These are phyloP conservation scores for Senecio squalidus DNA, from an alignment of 140 eudicot species.

Conservation along the genomic window DNA sequence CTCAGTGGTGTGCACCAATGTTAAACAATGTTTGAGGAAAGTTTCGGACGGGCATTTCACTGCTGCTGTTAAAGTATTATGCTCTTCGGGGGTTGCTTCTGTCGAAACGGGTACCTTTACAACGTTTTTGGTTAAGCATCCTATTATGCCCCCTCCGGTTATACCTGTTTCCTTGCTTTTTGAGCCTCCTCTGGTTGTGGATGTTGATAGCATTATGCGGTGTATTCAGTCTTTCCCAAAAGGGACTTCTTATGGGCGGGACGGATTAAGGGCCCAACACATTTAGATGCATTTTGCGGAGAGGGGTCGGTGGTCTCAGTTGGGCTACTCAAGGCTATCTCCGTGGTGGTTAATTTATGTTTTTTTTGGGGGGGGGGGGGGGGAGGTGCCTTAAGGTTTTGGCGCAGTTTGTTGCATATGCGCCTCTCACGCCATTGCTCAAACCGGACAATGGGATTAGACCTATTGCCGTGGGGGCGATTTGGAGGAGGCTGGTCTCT, in stretches of 20 bases:
- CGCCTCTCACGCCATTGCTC: not conserved
- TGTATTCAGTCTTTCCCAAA: too few relatives aligned
- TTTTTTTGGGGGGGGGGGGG: too few relatives aligned
- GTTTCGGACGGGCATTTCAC: not conserved
- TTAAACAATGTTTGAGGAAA: not conserved
- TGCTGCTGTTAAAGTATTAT: not conserved
- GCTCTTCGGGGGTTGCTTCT: not conserved
- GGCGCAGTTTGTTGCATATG: not conserved
- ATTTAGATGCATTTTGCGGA: too few relatives aligned
- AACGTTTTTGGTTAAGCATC: not conserved
- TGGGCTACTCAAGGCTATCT: too few relatives aligned
- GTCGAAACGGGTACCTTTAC: not conserved
- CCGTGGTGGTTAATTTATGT: too few relatives aligned
- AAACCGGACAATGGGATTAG: not conserved
- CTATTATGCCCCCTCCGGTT: not conserved
- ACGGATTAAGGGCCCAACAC: too few relatives aligned
- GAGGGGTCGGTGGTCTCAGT: too few relatives aligned
- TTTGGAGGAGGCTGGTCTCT: not conserved
- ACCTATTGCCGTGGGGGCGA: not conserved
- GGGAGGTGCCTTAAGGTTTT: too few relatives aligned
- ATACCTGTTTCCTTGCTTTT: not conserved
- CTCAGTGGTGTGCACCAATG: not conserved
- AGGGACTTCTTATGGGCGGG: too few relatives aligned
- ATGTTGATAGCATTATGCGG: not conserved
- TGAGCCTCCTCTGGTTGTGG: not conserved